These are phyloP conservation scores for Penicillium sp. DNA, from an alignment of 2,329 filamentous ascomycete species.

Conservation along the genomic window DNA sequence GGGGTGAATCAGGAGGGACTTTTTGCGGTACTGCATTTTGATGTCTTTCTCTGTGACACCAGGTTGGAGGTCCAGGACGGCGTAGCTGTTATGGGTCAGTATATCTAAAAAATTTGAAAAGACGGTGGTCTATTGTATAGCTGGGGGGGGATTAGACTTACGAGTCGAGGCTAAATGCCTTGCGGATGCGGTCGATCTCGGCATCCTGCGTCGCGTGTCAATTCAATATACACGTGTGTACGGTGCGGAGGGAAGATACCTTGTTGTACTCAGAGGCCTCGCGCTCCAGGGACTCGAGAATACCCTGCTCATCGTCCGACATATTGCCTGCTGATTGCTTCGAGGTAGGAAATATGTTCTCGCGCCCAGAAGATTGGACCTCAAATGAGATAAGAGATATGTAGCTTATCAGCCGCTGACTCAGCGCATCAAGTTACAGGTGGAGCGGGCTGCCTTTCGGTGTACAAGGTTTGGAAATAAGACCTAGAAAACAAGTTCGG, in stretches of 20 bases:
- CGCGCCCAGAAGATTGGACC: background rate
- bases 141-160: slow-evolving; percentile 38
- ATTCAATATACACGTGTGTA: slow-evolving; percentile 4
- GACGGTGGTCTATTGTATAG: background rate
- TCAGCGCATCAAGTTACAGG: slow-evolving; percentile 27
- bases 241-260: slow-evolving; percentile 45
- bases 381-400: background rate
- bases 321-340: slow-evolving; percentile 32
- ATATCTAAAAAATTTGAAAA: background rate
- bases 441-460: too few relatives aligned
- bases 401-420: slow-evolving; percentile 37
- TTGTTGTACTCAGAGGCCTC: slow-evolving; percentile 92
- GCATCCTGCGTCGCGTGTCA: slow-evolving; percentile 64
- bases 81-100: slow-evolving; percentile 60
- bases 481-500: background rate
- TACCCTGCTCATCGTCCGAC: slow-evolving; percentile 67
- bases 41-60: slow-evolving; percentile 96
- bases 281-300: slow-evolving; percentile 75
- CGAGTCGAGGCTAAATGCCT: slow-evolving; percentile 79
- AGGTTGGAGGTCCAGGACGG: slow-evolving; percentile 91
- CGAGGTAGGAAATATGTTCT: background rate
- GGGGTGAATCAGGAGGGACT: slow-evolving; percentile 97
- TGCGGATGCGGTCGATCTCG: slow-evolving; percentile 91
- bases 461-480: background rate
- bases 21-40: slow-evolving; percentile 89